Evolutionary conservation across 2,329 filamentous ascomycete species (phyloP), one percentile per base, ranked within the genome.

Genomic region (Phyllosticta citrichinensis): DNA sequence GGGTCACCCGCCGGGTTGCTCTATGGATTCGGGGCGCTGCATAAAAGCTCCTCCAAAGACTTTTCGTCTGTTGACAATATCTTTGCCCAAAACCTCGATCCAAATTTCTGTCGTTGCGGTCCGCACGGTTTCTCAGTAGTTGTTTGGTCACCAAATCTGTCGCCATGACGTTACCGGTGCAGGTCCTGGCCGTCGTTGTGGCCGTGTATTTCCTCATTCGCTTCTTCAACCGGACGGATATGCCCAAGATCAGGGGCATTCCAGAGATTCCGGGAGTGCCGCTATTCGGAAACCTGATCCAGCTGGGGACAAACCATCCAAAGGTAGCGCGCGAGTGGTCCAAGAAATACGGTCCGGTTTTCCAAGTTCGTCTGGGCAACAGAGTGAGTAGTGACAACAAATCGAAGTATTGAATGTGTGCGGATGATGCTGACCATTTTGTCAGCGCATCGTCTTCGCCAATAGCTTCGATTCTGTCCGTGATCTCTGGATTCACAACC

Each of bases 391-490:
- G 27, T 30, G 11, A 25, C 11, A 20, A 25, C n/a, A 25, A 35
- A 20, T 51, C 3, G 10, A 40, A 24, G 2, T 2, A 47, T 19
- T 14, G 3, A 8, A n/a, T n/a, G n/a, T 14, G 17, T 47, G n/a
- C n/a, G 6, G 40, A n/a, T 6, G 17, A 8, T n/a, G 14, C 40
- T 47, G 12, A 47, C 2, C 14, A 20, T 2, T 52, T 20, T 11
- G n/a, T 2, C 63, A 86, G 78, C 81, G 87, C 62, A 86, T 92
- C 63, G 79, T 93, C 33, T 91, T 91, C 68, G 88, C 87, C 64
- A 93, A 93, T 67, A 86, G 83, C 1, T 92, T 90, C 67, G 86
- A 89, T 20, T 83, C 87, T 0, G 87, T 92, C 35, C 84, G 83
- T 60, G 79, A 87, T 65, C 78, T 93, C 22, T 92, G 88, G 86